phyloP scores from a whole-genome alignment of 164 flowering plant species.

The Macadamia integrifolia region DNA sequence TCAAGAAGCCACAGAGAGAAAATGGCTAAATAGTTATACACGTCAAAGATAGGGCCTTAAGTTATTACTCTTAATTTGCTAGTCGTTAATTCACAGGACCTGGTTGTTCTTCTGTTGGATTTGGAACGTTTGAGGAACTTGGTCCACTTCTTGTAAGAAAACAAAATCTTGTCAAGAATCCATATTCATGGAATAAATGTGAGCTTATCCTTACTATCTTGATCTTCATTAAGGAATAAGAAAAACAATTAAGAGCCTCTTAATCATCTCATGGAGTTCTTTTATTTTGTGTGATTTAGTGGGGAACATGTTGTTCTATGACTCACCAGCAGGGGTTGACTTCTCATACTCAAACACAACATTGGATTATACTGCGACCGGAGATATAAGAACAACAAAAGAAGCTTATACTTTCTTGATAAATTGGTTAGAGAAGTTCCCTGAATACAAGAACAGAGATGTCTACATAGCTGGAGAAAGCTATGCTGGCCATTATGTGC shows the following conservation, averaged over 20 bases:
- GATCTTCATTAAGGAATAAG: neutral
- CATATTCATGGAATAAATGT: conserved; percentile 26
- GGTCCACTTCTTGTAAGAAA: conserved; percentile 27
- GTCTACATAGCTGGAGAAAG: conserved; percentile 71
- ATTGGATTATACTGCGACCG: conserved; percentile 31
- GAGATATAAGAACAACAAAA: conserved; percentile 47
- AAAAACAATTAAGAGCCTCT: no score
- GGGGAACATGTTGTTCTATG: conserved; percentile 70
- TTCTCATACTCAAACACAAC: conserved; percentile 64
- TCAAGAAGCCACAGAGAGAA: no score
- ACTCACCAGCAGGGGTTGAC: conserved; percentile 71
- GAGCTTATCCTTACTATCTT: neutral
- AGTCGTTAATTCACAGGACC: conserved; percentile 19
- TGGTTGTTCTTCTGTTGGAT: conserved; percentile 22
- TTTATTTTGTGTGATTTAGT: conserved; percentile 23
- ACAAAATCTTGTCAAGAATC: conserved; percentile 15
- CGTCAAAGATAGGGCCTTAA: no score
- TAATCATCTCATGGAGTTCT: neutral
- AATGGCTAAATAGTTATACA: no score
- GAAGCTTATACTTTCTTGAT: conserved; percentile 51
- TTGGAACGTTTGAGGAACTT: conserved; percentile 24
- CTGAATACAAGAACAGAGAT: conserved; percentile 58
- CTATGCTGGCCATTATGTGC: conserved; percentile 69
- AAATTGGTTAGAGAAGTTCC: conserved; percentile 74
- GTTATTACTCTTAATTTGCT: no score